A percentile compares a stretch with the other conserved stretches of the same genome.
Evolutionary conservation across 1,139 yeast species (phyloP).

Genomic region (Diutina catenulata): DNA sequence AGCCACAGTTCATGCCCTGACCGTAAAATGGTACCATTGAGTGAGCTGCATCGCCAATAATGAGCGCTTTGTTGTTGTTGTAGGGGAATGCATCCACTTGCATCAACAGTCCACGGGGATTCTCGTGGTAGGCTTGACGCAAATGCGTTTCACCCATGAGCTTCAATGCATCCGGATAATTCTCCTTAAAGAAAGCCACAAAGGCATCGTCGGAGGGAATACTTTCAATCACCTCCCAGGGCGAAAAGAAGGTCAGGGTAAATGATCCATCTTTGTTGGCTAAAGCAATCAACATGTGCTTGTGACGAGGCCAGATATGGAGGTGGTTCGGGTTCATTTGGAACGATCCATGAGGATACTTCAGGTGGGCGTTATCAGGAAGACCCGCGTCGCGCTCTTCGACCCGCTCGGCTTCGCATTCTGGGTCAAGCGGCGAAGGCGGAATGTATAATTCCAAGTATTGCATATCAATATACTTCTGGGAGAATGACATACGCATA

Average conservation of each 20-base stretch:
- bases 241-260: slow-evolving; percentile 82
- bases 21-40: slow-evolving; percentile 97
- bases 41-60: slow-evolving; percentile 92
- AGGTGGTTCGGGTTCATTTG: slow-evolving; percentile 62
- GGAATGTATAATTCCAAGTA: slow-evolving; percentile 75
- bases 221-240: slow-evolving; percentile 54
- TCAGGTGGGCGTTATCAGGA: too few species aligned
- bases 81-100: slow-evolving; percentile 61
- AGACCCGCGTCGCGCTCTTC: slow-evolving; percentile 9
- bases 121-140: slow-evolving; percentile 36
- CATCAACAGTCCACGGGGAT: slow-evolving; percentile 70
- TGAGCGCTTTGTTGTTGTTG: slow-evolving; percentile 51
- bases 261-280: slow-evolving; percentile 81
- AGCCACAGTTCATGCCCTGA: slow-evolving; percentile 95
- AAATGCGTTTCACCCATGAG: slow-evolving; percentile 54
- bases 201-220: slow-evolving; percentile 34
- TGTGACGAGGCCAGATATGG: slow-evolving; percentile 88
- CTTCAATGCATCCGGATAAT: slow-evolving; percentile 67
- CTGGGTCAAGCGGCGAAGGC: slow-evolving; percentile 20
- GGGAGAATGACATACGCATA: slow-evolving; percentile 58
- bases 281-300: slow-evolving; percentile 81
- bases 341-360: too few species aligned
- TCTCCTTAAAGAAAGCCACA: slow-evolving; percentile 38
- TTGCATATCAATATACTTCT: slow-evolving; percentile 75
- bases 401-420: slow-evolving; percentile 10